A percentile compares a stretch with the other conserved stretches of the same genome.
Evolutionary conservation across 2,329 filamentous ascomycete genomes (phyloP).

Genomic region (Microdochium bolleyi): DNA sequence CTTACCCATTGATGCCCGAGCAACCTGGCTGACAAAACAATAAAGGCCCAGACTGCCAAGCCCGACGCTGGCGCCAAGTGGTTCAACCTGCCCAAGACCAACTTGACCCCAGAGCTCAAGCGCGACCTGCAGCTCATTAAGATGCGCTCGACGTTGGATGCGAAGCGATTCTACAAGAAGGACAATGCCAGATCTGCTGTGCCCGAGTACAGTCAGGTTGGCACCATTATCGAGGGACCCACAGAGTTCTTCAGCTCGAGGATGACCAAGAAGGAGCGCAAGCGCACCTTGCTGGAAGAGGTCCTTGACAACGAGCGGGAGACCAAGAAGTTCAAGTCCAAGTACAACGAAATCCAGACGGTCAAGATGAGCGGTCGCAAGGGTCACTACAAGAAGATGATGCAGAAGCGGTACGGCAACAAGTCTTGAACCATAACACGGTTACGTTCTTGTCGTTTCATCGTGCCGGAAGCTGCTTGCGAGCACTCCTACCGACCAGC

Average conservation of each 20-base stretch:
- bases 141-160: slow-evolving; percentile 82
- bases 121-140: slow-evolving; percentile 82
- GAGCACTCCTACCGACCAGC: no score
- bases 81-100: slow-evolving; percentile 82
- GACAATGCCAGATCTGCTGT: slow-evolving; percentile 60
- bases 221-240: slow-evolving; percentile 79
- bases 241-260: slow-evolving; percentile 80
- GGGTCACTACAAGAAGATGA: slow-evolving; percentile 75
- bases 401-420: slow-evolving; percentile 28
- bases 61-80: slow-evolving; percentile 70
- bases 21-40: slow-evolving; percentile 5
- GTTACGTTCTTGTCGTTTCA: slow-evolving; percentile 26
- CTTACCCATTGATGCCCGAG: slow-evolving; percentile 2
- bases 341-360: slow-evolving; percentile 78
- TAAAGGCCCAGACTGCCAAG: slow-evolving; percentile 17
- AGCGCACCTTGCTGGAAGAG: slow-evolving; percentile 80
- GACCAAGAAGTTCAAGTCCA: slow-evolving; percentile 70
- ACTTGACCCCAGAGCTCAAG: slow-evolving; percentile 77
- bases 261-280: slow-evolving; percentile 79
- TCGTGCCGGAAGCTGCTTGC: no score
- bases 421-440: slow-evolving; percentile 11
- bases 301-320: slow-evolving; percentile 61
- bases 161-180: slow-evolving; percentile 89
- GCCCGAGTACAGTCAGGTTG: slow-evolving; percentile 82
- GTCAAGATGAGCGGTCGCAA: slow-evolving; percentile 85